These are phyloP conservation scores for Saprolegnia diclina DNA, from an alignment of 352 stramenopile genomes.

Conservation along the genomic window DNA sequence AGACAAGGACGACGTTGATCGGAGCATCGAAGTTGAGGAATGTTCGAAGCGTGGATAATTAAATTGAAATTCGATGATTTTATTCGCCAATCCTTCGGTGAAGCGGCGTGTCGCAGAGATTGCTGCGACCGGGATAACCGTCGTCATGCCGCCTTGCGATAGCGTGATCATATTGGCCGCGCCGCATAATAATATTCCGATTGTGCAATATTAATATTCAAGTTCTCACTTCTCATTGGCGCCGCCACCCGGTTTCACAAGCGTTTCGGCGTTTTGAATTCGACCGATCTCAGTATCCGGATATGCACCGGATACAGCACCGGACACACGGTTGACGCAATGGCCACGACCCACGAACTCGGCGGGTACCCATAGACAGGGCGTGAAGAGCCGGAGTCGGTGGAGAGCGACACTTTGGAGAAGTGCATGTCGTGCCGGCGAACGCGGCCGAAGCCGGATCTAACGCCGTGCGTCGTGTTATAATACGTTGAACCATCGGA, in stretches of 20 bases:
- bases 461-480: neutral
- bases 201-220: neutral
- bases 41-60: too few relatives aligned
- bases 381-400: too few relatives aligned
- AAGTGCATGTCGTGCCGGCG: too few relatives aligned
- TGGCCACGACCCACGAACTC: neutral
- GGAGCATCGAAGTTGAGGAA: too few relatives aligned
- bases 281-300: neutral
- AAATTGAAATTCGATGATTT: too few relatives aligned
- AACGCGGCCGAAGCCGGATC: neutral
- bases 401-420: too few relatives aligned
- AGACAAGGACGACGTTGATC: too few relatives aligned
- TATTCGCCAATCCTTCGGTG: too few relatives aligned
- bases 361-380: neutral
- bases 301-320: neutral
- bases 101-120: too few relatives aligned
- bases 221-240: neutral
- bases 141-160: neutral
- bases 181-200: neutral
- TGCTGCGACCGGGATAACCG: too few relatives aligned
- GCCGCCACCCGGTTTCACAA: neutral
- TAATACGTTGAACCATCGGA: neutral
- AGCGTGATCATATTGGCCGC: neutral
- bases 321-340: neutral
- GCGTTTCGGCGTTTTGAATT: neutral